Conservation (phyloP, 1,284 basidiomycete genomes). For the Ustilago lituana region DNA sequence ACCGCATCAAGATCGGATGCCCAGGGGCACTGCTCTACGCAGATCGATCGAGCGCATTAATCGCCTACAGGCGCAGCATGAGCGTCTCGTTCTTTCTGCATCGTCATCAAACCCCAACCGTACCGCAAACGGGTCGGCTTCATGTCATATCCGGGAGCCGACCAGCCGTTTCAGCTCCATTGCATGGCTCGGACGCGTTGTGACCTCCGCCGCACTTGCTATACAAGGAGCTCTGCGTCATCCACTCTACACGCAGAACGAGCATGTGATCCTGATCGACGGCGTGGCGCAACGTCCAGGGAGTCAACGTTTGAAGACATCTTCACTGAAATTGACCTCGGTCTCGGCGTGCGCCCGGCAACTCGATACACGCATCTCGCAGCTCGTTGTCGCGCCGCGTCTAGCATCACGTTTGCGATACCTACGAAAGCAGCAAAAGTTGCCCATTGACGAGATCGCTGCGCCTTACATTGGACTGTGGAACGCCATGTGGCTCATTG, state of each 20-base stretch:
- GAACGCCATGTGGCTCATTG: slow-evolving; percentile 87
- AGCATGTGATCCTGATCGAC: slow-evolving; percentile 9
- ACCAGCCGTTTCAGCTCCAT: background rate
- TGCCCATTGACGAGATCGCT: slow-evolving; percentile 26
- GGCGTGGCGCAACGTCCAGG: slow-evolving; percentile 5
- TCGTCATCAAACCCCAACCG: background rate
- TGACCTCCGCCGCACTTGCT: slow-evolving; percentile 10
- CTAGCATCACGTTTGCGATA: slow-evolving; percentile 22
- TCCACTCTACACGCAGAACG: slow-evolving; percentile 10
- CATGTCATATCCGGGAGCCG: background rate
- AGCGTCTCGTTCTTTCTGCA: background rate
- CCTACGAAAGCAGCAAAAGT: slow-evolving; percentile 13
- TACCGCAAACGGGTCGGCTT: background rate
- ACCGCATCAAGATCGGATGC: slow-evolving; percentile 1
- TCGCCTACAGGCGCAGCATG: slow-evolving; percentile 6
- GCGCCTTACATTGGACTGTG: slow-evolving; percentile 75
- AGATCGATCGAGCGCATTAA: slow-evolving; percentile 38
- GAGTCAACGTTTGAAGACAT: slow-evolving; percentile 7
- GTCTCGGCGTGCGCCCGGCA: slow-evolving; percentile 65
- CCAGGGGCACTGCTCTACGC: slow-evolving; percentile 26
- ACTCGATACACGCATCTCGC: slow-evolving; percentile 67
- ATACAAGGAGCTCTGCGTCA: slow-evolving; percentile 11
- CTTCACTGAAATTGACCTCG: slow-evolving; percentile 1
- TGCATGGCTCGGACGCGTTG: background rate
- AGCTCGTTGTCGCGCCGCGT: slow-evolving; percentile 67